Base-by-base conservation (phyloP, 169 alveolate species). In the Cryptosporidium bovis region DNA sequence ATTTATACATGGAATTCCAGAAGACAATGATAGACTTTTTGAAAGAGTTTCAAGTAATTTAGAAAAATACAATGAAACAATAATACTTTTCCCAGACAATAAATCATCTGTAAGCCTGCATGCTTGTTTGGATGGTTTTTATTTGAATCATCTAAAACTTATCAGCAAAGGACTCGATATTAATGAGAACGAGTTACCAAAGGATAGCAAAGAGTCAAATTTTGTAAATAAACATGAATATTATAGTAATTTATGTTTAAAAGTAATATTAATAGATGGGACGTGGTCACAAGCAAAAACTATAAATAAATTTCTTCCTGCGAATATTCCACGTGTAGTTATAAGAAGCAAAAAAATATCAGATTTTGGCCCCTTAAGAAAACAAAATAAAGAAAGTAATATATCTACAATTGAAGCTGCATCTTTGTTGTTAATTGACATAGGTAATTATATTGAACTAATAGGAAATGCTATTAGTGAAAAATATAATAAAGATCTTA, bases 231-330 rank as follows among this genome's bases (percentile, higher is more conserved):
- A 24, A 0, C n/a, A n/a, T 7, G 64, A 58, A 10, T 77, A 44
- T 40, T 60, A 16, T 33, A 40, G 40, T 27, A 77, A 31, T 27
- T 66, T 77, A 3, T 15, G 20, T 18, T 64, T 69, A 16, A 51
- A 69, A 3, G 83, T 77, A 20, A 77, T 77, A 24, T 53, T 77
- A 3, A 40, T 77, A 24, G 87, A 77, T 31, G 87, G 87, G 5
- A 77, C 87, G 12, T 77, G 87, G 87, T 62, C 69, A 33, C 87
- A 77, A 60, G 87, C 87, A 24, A 77, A 77, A 48, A 77, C 62
- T 31, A 77, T 77, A 24, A 77, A 77, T 62, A 77, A 77, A 29
- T 60, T 46, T 46, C 29, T 77, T 8, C 87, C 87, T 7, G 10
- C 12, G 8, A 12, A n/a, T 33, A 77, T 77, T 24, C 51, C 71